Percentiles rank a stretch among this genome's conserved stretches.
Conservation (phyloP, 2,329 filamentous ascomycete species). For the Penicillium crustosum region DNA sequence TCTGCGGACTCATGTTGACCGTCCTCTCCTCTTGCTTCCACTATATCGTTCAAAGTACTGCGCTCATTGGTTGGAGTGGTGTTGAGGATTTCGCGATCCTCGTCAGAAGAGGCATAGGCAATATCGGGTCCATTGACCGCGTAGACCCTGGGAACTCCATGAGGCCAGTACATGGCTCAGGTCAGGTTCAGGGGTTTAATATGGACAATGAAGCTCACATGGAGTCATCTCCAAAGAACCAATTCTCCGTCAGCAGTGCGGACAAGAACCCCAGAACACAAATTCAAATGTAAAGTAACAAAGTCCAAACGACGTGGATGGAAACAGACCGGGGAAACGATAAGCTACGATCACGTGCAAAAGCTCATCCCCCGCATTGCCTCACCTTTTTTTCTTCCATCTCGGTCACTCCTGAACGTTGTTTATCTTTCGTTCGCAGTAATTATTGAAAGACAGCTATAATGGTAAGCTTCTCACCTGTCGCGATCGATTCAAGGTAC, state of each 20-base stretch:
- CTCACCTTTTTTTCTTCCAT: constrained; percentile 9
- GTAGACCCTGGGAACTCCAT: constrained; percentile 51
- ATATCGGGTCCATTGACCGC: constrained; percentile 48
- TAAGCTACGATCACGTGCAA: constrained; percentile 27
- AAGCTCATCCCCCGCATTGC: constrained; percentile 26
- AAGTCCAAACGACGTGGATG: constrained; percentile 3
- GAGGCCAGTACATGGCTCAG: constrained; percentile 52
- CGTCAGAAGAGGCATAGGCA: constrained; percentile 29
- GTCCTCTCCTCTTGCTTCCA: constrained; percentile 4
- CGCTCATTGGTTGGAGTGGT: constrained; percentile 22
- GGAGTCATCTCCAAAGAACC: constrained; percentile 38
- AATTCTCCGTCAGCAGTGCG: constrained; percentile 4
- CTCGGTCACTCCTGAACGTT: constrained; percentile 13
- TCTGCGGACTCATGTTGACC: not conserved
- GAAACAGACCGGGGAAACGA: constrained; percentile 12
- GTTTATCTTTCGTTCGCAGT: constrained; percentile 1
- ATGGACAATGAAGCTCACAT: constrained; percentile 34
- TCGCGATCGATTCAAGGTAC: not conserved
- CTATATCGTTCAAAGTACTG: constrained; percentile 29
- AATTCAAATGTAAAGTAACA: not conserved
- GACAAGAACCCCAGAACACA: not conserved
- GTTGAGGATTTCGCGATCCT: constrained; percentile 21
- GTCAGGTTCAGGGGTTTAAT: constrained; percentile 27
- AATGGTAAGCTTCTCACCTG: constrained; percentile 20
- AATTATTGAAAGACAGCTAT: constrained; percentile 4